Evolutionary conservation across 306 rosid species (phyloP).

Genomic region (Acacia acuminata): DNA sequence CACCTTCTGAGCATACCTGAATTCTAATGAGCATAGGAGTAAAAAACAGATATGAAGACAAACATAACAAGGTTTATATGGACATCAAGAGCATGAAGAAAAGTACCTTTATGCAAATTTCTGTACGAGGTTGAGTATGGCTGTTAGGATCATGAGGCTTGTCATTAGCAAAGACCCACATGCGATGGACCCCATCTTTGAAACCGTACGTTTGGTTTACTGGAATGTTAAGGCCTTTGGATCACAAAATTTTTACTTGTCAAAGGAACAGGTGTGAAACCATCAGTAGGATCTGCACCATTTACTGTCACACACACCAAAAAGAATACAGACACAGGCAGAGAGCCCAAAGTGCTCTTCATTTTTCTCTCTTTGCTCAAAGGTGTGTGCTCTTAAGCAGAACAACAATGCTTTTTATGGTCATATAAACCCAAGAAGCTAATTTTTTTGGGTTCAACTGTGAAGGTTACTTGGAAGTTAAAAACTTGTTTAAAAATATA

Average conservation of each 20-base stretch:
- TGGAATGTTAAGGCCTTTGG: conserved; percentile 48
- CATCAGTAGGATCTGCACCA: conserved; percentile 47
- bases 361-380: conserved; percentile 17
- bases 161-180: conserved; percentile 57
- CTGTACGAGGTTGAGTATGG: conserved; percentile 50
- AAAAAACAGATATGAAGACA: not conserved
- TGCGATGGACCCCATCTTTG: conserved; percentile 35
- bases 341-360: not conserved
- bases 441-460: not conserved
- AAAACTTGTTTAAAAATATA: not conserved
- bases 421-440: not conserved
- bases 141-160: conserved; percentile 38
- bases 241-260: conserved; percentile 30
- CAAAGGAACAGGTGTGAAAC: conserved; percentile 48
- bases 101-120: conserved; percentile 42
- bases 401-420: not conserved
- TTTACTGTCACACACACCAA: not conserved
- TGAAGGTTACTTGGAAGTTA: not conserved
- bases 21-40: not conserved
- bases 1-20: not conserved
- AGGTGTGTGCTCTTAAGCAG: not conserved
- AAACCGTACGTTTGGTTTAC: conserved; percentile 35
- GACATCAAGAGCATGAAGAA: not conserved
- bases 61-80: not conserved
- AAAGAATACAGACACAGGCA: conserved; percentile 9